Conservation (phyloP, 148 eudicot genomes). For the Fagopyrum esculentum region DNA sequence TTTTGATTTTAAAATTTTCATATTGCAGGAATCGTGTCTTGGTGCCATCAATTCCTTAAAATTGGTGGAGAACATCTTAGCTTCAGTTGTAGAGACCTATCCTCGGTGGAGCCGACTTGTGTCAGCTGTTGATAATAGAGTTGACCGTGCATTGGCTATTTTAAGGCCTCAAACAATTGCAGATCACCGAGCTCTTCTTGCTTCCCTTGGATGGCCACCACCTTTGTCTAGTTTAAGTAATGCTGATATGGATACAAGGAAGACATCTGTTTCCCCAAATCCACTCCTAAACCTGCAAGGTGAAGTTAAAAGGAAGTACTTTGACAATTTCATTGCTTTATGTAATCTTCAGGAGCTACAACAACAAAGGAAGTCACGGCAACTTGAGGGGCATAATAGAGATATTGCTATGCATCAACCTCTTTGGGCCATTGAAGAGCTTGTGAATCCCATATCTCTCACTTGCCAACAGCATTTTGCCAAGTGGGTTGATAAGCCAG, state of each 20-base stretch:
- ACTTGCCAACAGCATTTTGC: constrained; percentile 76
- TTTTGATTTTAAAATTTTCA: constrained; percentile 12
- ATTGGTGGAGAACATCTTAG: constrained; percentile 51
- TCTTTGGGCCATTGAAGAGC: constrained; percentile 95
- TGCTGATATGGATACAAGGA: constrained; percentile 34
- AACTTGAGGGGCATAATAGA: constrained; percentile 56
- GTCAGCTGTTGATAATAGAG: constrained; percentile 86
- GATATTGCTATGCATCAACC: constrained; percentile 60
- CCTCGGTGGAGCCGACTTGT: constrained; percentile 80
- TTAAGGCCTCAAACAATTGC: constrained; percentile 93
- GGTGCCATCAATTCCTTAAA: constrained; percentile 62
- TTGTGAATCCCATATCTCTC: constrained; percentile 68
- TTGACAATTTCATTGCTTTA: constrained; percentile 73
- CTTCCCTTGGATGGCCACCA: constrained; percentile 94
- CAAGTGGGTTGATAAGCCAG: constrained; percentile 87
- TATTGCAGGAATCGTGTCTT: constrained; percentile 46
- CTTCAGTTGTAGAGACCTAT: constrained; percentile 48
- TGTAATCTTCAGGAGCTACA: constrained; percentile 83
- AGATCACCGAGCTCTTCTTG: constrained; percentile 76
- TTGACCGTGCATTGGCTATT: constrained; percentile 75
- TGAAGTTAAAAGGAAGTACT: constrained; percentile 64
- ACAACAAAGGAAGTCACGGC: constrained; percentile 69
- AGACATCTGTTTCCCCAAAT: constrained; percentile 43
- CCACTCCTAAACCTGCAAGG: constrained; percentile 78
- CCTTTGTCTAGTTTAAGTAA: constrained; percentile 53